Conservation (phyloP, 2,329 filamentous ascomycete genomes). For the Metarhizium guizhouense region DNA sequence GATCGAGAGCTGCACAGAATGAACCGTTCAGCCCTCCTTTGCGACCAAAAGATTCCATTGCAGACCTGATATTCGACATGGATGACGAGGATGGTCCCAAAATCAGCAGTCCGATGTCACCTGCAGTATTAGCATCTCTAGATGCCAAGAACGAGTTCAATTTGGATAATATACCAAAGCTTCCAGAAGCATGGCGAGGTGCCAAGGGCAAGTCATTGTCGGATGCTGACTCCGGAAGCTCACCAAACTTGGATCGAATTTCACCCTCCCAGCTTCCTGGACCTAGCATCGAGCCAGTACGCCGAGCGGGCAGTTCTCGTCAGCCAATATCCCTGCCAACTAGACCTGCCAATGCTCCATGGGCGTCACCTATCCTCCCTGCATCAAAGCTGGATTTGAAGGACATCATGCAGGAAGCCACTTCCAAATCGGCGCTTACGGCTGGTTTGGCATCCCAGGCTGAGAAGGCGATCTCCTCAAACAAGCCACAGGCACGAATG, state of each 20-base stretch:
- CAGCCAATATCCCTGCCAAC: not conserved
- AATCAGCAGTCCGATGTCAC: constrained; percentile 19
- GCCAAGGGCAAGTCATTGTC: constrained; percentile 4
- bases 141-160: constrained; percentile 15
- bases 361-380: constrained; percentile 41
- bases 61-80: constrained; percentile 89
- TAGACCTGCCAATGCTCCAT: constrained; percentile 31
- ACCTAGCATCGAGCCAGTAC: not conserved
- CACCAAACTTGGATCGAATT: not conserved
- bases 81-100: constrained; percentile 58
- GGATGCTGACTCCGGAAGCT: not conserved
- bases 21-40: constrained; percentile 58
- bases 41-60: constrained; percentile 56
- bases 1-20: constrained; percentile 37
- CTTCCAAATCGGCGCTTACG: constrained; percentile 43
- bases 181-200: constrained; percentile 21
- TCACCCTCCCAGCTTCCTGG: not conserved
- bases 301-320: not conserved
- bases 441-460: constrained; percentile 44
- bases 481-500: constrained; percentile 48
- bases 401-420: constrained; percentile 62
- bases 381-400: constrained; percentile 62
- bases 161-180: constrained; percentile 18
- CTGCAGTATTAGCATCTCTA: constrained; percentile 10
- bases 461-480: constrained; percentile 25